Percentiles rank a stretch among this genome's conserved stretches.
Evolutionary conservation across 2,329 filamentous ascomycete species (phyloP).

Genomic region (Coniella lustricola): DNA sequence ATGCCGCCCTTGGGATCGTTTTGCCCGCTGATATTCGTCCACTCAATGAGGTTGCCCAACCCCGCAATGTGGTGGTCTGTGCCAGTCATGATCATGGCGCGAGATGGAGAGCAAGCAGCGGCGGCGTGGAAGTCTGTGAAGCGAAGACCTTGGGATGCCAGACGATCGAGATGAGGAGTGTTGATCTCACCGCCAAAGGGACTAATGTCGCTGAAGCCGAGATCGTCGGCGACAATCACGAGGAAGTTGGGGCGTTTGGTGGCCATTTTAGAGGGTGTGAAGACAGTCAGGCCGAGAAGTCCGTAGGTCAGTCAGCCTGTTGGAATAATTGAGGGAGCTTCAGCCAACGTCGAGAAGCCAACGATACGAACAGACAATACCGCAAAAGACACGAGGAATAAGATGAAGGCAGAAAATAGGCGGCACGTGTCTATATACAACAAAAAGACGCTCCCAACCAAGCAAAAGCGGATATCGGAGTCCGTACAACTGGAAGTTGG

Average conservation of each 20-base stretch:
- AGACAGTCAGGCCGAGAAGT: background rate
- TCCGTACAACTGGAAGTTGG: background rate
- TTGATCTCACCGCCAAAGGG: slow-evolving; percentile 28
- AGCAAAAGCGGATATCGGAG: slow-evolving; percentile 2
- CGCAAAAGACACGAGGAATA: too few species aligned
- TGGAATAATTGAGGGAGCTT: too few species aligned
- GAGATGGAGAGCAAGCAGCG: slow-evolving; percentile 56
- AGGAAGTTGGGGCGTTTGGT: slow-evolving; percentile 26
- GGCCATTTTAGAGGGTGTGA: slow-evolving; percentile 4
- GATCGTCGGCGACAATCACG: slow-evolving; percentile 28
- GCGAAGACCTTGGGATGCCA: slow-evolving; percentile 38
- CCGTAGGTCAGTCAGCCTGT: background rate
- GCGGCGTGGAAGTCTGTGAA: slow-evolving; percentile 61
- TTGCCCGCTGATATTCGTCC: slow-evolving; percentile 26
- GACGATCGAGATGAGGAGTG: slow-evolving; percentile 25
- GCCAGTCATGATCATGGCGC: slow-evolving; percentile 60
- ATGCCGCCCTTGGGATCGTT: slow-evolving; percentile 18
- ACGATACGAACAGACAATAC: too few species aligned
- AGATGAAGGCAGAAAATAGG: too few species aligned
- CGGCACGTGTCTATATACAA: too few species aligned
- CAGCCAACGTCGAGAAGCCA: too few species aligned
- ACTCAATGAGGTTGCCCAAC: slow-evolving; percentile 52
- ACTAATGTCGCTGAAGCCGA: slow-evolving; percentile 26
- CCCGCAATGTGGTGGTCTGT: slow-evolving; percentile 55
- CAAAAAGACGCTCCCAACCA: too few species aligned